A percentile compares a stretch with the other conserved stretches of the same genome.
Conservation (phyloP, 805 yeast species). For the Candida namnaoensis region DNA sequence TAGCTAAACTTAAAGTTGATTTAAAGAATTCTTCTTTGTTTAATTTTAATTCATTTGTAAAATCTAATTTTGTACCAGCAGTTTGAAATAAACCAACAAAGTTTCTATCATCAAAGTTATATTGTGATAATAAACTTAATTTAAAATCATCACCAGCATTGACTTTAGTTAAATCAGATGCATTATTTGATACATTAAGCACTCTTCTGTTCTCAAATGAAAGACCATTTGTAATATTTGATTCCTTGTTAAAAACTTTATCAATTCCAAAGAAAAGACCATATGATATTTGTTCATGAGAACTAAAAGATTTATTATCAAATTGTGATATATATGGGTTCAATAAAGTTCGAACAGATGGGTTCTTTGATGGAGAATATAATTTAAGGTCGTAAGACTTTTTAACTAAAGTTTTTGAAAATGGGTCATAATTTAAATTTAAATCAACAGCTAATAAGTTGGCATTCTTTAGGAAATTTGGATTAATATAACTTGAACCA, state of each 20-base stretch:
- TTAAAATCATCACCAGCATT: constrained; percentile 52
- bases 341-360: constrained; percentile 38
- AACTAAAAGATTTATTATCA: constrained; percentile 39
- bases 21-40: constrained; percentile 21
- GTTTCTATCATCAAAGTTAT: constrained; percentile 34
- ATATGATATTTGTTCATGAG: constrained; percentile 40
- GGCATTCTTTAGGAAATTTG: constrained; percentile 51
- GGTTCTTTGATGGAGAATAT: constrained; percentile 34
- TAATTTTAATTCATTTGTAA: constrained; percentile 32
- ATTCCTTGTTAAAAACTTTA: constrained; percentile 20
- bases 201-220: constrained; percentile 50
- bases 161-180: constrained; percentile 45
- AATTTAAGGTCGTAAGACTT: constrained; percentile 41
- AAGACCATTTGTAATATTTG: constrained; percentile 41
- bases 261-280: constrained; percentile 42
- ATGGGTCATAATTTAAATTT: constrained; percentile 39
- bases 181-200: constrained; percentile 41
- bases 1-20: not conserved
- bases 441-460: constrained; percentile 39
- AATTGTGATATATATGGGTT: constrained; percentile 37
- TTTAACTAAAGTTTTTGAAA: constrained; percentile 31
- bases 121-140: constrained; percentile 33
- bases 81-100: constrained; percentile 33
- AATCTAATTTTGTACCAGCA: constrained; percentile 30
- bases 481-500: constrained; percentile 25